A percentile compares a stretch with the other conserved stretches of the same genome.
Evolutionary conservation across 2,329 filamentous ascomycete genomes (phyloP).

Genomic region (Aspergillus unguis): DNA sequence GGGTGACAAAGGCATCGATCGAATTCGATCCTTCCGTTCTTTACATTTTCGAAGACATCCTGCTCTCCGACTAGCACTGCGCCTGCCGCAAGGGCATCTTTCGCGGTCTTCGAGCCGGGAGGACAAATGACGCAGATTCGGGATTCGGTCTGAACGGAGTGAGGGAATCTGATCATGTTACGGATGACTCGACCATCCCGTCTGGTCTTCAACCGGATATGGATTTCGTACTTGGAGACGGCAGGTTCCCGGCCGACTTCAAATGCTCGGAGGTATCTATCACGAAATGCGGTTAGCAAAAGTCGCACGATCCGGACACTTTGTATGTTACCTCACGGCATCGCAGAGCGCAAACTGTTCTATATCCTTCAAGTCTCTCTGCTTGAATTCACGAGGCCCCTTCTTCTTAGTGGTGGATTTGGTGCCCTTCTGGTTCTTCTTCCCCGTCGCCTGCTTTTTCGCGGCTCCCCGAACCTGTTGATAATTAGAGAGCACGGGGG

Average conservation of each 20-base stretch:
- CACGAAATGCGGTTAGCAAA: constrained; percentile 12
- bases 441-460: constrained; percentile 36
- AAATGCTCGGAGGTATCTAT: constrained; percentile 81
- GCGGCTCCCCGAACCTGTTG: constrained; percentile 38
- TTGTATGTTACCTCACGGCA: constrained; percentile 68
- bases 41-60: constrained; percentile 74
- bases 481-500: constrained; percentile 29
- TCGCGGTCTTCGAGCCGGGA: constrained; percentile 70
- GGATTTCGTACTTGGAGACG: constrained; percentile 80
- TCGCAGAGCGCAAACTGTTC: constrained; percentile 81
- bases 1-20: constrained; percentile 85
- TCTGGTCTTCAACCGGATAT: constrained; percentile 75
- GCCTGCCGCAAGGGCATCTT: constrained; percentile 72
- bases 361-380: constrained; percentile 60
- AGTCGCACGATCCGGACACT: constrained; percentile 12
- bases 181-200: constrained; percentile 85
- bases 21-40: constrained; percentile 75
- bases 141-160: constrained; percentile 83
- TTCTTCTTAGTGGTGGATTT: constrained; percentile 55
- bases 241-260: constrained; percentile 80
- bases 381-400: constrained; percentile 62
- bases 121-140: constrained; percentile 88
- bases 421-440: constrained; percentile 54
- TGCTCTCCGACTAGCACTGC: constrained; percentile 83
- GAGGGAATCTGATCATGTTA: constrained; percentile 81